phyloP scores from a whole-genome alignment of 306 rosid genomes.

The Castanospermum australe region DNA sequence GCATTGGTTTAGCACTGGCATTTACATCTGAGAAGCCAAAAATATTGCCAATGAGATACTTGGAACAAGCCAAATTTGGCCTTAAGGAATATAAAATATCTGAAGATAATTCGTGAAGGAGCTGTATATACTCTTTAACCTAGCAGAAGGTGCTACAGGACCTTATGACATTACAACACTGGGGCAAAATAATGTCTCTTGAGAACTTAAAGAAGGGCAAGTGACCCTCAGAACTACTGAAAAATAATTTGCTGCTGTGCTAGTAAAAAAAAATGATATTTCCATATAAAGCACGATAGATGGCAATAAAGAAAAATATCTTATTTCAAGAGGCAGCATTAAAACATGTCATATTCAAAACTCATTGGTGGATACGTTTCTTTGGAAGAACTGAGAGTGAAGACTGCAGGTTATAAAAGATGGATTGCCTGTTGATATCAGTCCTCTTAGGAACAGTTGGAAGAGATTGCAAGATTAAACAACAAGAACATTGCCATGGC shows the following conservation, averaged over 20 bases:
- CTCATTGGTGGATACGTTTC: slow-evolving; percentile 60
- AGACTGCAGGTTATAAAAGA: slow-evolving; percentile 57
- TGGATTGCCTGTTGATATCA: slow-evolving; percentile 50
- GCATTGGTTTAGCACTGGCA: slow-evolving; percentile 25
- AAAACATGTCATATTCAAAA: background rate
- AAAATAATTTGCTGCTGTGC: background rate
- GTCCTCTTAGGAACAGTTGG: slow-evolving; percentile 42
- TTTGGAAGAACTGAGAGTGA: slow-evolving; percentile 52
- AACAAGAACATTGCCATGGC: slow-evolving; percentile 50
- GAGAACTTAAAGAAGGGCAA: background rate
- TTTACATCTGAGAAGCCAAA: slow-evolving; percentile 58
- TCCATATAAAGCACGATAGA: background rate
- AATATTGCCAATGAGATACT: slow-evolving; percentile 47
- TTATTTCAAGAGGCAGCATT: background rate
- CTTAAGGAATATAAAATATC: slow-evolving; percentile 62
- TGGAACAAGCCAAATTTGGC: slow-evolving; percentile 55
- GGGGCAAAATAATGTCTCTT: slow-evolving; percentile 13
- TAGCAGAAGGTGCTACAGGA: background rate
- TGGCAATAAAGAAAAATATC: background rate
- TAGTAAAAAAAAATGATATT: background rate
- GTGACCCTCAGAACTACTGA: slow-evolving; percentile 3
- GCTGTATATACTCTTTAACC: background rate
- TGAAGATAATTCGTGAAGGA: slow-evolving; percentile 55
- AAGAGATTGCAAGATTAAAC: slow-evolving; percentile 38
- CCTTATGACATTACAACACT: background rate